Evolutionary conservation across 129 eudicot species (phyloP).

Genomic region (Apium graveolens): DNA sequence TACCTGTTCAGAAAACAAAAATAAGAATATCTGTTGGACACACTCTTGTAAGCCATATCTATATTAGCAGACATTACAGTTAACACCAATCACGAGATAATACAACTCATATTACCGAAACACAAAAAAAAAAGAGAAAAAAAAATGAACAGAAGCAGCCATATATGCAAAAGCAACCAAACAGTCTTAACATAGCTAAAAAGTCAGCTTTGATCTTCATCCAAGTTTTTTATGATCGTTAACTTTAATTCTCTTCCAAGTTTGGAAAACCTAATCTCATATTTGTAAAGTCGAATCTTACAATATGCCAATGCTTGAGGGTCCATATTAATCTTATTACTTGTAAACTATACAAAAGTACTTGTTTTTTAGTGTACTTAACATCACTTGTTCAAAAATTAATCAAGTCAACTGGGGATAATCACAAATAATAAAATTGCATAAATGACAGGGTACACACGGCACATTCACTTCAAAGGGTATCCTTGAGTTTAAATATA

Average conservation of each 20-base stretch:
- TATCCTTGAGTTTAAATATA: neutral
- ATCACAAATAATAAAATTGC: neutral
- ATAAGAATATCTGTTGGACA: neutral
- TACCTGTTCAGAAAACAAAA: constrained; percentile 37
- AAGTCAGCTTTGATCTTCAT: neutral
- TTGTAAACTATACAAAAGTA: neutral
- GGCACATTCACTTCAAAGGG: neutral
- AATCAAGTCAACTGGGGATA: neutral
- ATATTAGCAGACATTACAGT: neutral
- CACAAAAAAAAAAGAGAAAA: neutral
- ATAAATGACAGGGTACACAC: neutral
- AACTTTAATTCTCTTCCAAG: neutral
- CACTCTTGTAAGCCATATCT: neutral
- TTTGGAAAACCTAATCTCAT: neutral
- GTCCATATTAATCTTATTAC: neutral
- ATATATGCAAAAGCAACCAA: neutral
- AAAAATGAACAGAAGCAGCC: too few species aligned
- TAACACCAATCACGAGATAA: neutral
- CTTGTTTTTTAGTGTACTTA: neutral
- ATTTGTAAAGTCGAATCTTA: neutral
- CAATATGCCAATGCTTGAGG: neutral
- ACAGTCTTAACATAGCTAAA: neutral
- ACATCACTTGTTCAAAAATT: neutral
- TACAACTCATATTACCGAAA: neutral
- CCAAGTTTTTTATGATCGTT: neutral